phyloP scores from a whole-genome alignment of 2,329 filamentous ascomycete species.

The Mollisia scopiformis region DNA sequence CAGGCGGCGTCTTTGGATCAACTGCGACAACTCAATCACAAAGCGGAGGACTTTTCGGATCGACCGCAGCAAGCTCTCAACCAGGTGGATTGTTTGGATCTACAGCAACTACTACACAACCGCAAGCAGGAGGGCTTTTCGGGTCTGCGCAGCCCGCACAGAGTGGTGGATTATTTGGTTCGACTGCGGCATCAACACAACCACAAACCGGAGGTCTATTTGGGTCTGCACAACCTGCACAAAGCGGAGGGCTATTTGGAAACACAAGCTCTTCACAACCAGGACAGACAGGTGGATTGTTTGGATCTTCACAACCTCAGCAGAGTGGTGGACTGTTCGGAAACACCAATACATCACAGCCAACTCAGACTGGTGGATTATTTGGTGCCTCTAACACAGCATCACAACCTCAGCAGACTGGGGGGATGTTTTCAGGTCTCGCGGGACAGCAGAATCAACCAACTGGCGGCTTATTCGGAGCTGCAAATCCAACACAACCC shows the following conservation, averaged over 20 bases:
- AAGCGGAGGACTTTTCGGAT: slow-evolving; percentile 33
- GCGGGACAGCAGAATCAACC: slow-evolving; percentile 26
- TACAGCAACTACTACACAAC: slow-evolving; percentile 19
- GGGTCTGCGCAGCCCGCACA: slow-evolving; percentile 30
- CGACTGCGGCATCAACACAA: slow-evolving; percentile 22
- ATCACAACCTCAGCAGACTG: slow-evolving; percentile 24
- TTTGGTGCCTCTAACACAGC: slow-evolving; percentile 27
- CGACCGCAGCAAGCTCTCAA: slow-evolving; percentile 25
- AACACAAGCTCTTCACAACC: slow-evolving; percentile 20
- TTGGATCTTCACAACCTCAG: slow-evolving; percentile 33
- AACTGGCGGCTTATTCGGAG: slow-evolving; percentile 36
- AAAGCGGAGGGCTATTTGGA: slow-evolving; percentile 37
- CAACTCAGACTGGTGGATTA: slow-evolving; percentile 27
- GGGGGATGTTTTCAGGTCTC: slow-evolving; percentile 26
- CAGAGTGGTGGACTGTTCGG: slow-evolving; percentile 33
- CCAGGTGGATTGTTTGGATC: slow-evolving; percentile 39
- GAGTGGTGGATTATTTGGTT: slow-evolving; percentile 39
- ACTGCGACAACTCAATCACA: slow-evolving; percentile 23
- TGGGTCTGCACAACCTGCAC: slow-evolving; percentile 30
- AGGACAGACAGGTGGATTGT: slow-evolving; percentile 33
- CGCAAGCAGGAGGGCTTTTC: slow-evolving; percentile 35
- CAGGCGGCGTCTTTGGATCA: slow-evolving; percentile 34
- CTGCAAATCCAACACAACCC: slow-evolving; percentile 30
- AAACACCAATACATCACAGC: slow-evolving; percentile 22
- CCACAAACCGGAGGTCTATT: slow-evolving; percentile 35